phyloP scores from a whole-genome alignment of 495 filamentous ascomycete genomes.

The Thermochaetoides thermophila region DNA sequence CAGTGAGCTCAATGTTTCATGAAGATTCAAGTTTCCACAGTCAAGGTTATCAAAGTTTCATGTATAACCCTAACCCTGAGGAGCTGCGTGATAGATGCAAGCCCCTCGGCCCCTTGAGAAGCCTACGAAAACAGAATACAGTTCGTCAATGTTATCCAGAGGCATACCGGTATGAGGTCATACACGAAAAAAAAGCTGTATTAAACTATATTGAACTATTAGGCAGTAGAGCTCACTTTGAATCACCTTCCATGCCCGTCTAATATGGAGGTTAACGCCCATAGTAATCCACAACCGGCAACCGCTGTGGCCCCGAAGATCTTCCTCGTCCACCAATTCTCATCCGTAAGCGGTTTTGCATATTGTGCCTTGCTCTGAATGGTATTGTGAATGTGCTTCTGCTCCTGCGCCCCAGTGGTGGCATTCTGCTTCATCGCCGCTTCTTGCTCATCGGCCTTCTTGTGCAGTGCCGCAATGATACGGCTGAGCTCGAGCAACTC shows the following conservation, averaged over 20 bases:
- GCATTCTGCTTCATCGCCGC: conserved; percentile 16
- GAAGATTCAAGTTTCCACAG: too few relatives aligned
- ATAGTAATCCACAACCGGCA: conserved; percentile 50
- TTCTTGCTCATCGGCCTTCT: conserved; percentile 33
- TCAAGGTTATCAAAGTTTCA: too few relatives aligned
- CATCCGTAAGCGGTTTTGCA: conserved; percentile 49
- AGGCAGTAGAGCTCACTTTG: neutral
- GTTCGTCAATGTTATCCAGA: too few relatives aligned
- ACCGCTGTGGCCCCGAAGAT: conserved; percentile 48
- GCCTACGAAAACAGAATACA: too few relatives aligned
- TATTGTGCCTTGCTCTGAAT: conserved; percentile 27
- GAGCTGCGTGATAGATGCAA: too few relatives aligned
- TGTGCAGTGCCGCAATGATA: conserved; percentile 45
- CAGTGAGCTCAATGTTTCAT: too few relatives aligned
- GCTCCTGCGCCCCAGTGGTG: conserved; percentile 20
- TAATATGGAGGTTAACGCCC: conserved; percentile 44
- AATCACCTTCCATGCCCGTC: conserved; percentile 13
- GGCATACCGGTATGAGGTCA: too few relatives aligned
- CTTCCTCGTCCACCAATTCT: conserved; percentile 57
- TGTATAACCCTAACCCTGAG: conserved; percentile 2
- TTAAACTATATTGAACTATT: neutral
- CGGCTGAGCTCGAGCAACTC: conserved; percentile 51
- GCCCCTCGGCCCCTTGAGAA: too few relatives aligned
- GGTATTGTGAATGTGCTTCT: conserved; percentile 10
- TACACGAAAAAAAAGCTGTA: too few relatives aligned